Evolutionary conservation across 306 rosid species (phyloP).

Genomic region (Cicer arietinum): DNA sequence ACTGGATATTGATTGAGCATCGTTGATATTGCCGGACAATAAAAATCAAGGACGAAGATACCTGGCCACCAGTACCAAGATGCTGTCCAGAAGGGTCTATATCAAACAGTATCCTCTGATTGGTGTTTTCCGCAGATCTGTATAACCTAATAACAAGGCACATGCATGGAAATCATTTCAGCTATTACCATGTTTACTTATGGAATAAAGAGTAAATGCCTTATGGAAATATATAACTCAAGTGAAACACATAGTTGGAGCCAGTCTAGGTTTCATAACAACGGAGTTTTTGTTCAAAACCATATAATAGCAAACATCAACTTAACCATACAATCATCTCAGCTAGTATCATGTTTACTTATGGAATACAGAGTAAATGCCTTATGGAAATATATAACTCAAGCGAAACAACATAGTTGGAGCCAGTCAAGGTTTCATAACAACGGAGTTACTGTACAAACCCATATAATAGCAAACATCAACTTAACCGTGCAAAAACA

Average conservation of each 20-base stretch:
- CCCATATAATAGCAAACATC: slow-evolving; percentile 15
- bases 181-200: slow-evolving; percentile 7
- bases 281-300: slow-evolving; percentile 17
- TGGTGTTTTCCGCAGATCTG: slow-evolving; percentile 85
- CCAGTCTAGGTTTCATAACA: slow-evolving; percentile 24
- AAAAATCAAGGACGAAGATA: slow-evolving; percentile 45
- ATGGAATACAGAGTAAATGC: slow-evolving; percentile 25
- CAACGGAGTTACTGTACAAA: slow-evolving; percentile 7
- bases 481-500: slow-evolving; percentile 26
- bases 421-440: slow-evolving; percentile 29
- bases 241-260: slow-evolving; percentile 32
- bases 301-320: slow-evolving; percentile 23
- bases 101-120: slow-evolving; percentile 90
- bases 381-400: slow-evolving; percentile 10
- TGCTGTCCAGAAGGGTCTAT: slow-evolving; percentile 83
- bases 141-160: slow-evolving; percentile 67
- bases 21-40: slow-evolving; percentile 35
- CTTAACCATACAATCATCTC: slow-evolving; percentile 31
- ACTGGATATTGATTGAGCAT: slow-evolving; percentile 10
- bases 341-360: slow-evolving; percentile 12
- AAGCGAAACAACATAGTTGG: slow-evolving; percentile 28
- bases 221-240: slow-evolving; percentile 17
- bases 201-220: slow-evolving; percentile 24
- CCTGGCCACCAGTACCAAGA: slow-evolving; percentile 99
- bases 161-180: slow-evolving; percentile 41